Evolutionary conservation across 768 basidiomycete species (phyloP).

Genomic region (Psilocybe cyanescens): DNA sequence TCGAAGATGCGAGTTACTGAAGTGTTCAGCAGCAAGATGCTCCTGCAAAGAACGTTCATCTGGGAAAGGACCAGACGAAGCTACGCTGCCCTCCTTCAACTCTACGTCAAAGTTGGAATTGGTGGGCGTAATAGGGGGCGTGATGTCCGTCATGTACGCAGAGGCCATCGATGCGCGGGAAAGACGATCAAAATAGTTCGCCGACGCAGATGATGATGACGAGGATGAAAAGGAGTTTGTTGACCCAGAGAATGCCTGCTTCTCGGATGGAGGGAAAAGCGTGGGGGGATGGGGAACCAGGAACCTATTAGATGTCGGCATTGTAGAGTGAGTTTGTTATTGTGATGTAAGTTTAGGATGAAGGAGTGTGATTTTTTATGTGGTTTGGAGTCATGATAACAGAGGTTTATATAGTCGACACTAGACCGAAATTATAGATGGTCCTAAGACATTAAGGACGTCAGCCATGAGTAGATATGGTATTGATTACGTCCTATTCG

Average conservation of each 20-base stretch:
- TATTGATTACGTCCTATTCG: not conserved
- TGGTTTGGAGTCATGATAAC: not conserved
- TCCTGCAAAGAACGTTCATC: not conserved
- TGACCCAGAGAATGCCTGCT: constrained; percentile 24
- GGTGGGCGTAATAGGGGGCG: constrained; percentile 24
- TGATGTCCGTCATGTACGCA: constrained; percentile 24
- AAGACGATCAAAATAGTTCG: constrained; percentile 16
- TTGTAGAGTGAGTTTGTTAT: not conserved
- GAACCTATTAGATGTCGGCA: constrained; percentile 4
- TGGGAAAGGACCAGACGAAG: not conserved
- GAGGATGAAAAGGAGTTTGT: constrained; percentile 17
- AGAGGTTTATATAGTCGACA: not conserved
- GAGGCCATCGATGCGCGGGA: constrained; percentile 20
- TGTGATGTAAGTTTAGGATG: not conserved
- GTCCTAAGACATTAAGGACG: not conserved
- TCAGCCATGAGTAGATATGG: not conserved
- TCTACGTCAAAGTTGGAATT: constrained; percentile 10
- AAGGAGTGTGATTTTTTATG: not conserved
- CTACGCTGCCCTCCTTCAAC: not conserved
- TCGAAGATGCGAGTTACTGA: not conserved
- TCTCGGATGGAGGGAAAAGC: constrained; percentile 20
- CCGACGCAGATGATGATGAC: constrained; percentile 17
- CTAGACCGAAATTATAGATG: not conserved
- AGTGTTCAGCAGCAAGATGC: not conserved
- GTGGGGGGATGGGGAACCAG: constrained; percentile 15